Evolutionary conservation across 257 asterid genomes (phyloP).

Genomic region (Lantana camara): DNA sequence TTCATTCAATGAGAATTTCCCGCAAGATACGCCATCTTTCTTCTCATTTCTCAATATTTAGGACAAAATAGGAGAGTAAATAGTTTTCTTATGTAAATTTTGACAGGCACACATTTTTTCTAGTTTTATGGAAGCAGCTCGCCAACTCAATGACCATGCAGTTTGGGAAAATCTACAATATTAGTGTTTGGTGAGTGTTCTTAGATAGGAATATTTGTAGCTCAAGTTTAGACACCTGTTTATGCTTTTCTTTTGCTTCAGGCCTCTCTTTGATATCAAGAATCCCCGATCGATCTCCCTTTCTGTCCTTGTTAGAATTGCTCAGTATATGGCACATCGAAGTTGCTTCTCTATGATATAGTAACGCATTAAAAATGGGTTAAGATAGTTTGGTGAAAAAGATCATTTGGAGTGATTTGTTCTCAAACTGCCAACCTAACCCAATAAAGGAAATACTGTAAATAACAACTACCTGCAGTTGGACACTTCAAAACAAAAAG

Average conservation of each 20-base stretch:
- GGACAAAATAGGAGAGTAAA: too few relatives aligned
- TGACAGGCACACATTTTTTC: too few relatives aligned
- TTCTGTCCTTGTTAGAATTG: not conserved
- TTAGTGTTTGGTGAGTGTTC: not conserved
- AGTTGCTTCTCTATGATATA: not conserved
- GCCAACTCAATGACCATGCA: not conserved
- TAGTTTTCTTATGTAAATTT: too few relatives aligned
- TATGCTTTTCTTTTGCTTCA: conserved; percentile 31
- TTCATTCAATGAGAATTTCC: too few relatives aligned
- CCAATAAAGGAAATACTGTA: conserved; percentile 33
- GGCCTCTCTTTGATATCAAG: conserved; percentile 42
- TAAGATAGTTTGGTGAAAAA: conserved; percentile 36
- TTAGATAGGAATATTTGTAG: conserved; percentile 33
- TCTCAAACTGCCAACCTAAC: conserved; percentile 38
- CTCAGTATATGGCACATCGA: conserved; percentile 16
- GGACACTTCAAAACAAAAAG: too few relatives aligned
- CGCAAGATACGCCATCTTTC: too few relatives aligned
- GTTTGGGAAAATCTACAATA: not conserved
- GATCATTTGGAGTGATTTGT: conserved; percentile 24
- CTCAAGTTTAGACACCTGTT: conserved; percentile 22
- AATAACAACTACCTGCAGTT: conserved; percentile 35
- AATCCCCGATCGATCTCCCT: conserved; percentile 29
- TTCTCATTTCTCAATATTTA: too few relatives aligned
- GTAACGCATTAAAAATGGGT: conserved; percentile 10
- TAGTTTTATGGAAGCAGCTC: not conserved